Base-by-base conservation (phyloP, 2,329 filamentous ascomycete species). In the Talaromyces pinophilus region DNA sequence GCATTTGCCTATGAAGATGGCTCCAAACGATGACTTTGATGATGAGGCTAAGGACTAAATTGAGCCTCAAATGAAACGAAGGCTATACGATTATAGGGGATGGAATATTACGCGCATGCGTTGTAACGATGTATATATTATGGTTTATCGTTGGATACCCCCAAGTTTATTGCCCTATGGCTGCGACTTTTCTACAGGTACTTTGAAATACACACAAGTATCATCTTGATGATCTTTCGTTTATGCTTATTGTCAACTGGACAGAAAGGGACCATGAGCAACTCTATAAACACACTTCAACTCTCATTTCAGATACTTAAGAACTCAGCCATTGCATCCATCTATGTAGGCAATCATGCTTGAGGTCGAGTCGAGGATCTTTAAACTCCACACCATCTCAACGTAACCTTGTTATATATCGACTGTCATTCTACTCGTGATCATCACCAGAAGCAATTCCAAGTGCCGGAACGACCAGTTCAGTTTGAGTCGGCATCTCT, bases 1-100 rank as follows among this genome's bases (percentile, higher is more conserved):
- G 68, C 64, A 63, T 22, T 6, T 64, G 4, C 63, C 60, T 2
- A 35, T 35, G 28, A 60, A 46, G 15, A 38, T 38, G 33, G n/a
- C 10, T 57, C 33, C 33, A 6, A n/a, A 2, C 2, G 54, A 57
- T 8, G 33, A 57, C 54, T 57, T 40, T 38, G 54, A 57, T 6
- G 54, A 57, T 22, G 54, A 38, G 48, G 11, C 48, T 57, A 57
- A 57, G 33, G 4, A 38, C 5, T 57, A 17, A 8, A 1, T 6
- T 13, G 10, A 11, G 44, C 11, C 40, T 38, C n/a, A 7, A 25
- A 3, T 25, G 52, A 57, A 19, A 17, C 7, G 48, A 52, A 22
- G 8, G 19, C n/a, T 35, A 38, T 55, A 0, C 30, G 4, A 33
- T 55, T 30, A 33, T 55, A 2, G 5, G 7, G 1, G n/a, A 40